Conservation (phyloP, 2,329 filamentous ascomycete genomes). For the Onygenales sp. region DNA sequence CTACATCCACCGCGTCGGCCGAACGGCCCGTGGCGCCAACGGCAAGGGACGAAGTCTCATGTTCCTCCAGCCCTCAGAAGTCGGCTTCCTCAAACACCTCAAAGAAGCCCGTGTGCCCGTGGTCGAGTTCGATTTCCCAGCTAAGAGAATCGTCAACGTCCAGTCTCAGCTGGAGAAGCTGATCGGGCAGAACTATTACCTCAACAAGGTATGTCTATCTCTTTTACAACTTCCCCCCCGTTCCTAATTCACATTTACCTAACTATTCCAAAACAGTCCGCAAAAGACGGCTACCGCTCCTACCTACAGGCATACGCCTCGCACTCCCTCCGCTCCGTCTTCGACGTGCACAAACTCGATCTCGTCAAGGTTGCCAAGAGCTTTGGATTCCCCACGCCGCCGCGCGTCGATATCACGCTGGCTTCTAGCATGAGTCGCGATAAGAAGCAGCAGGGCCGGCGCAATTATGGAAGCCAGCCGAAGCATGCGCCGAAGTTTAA, state of each 20-base stretch:
- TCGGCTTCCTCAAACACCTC: constrained; percentile 84
- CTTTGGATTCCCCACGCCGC: constrained; percentile 70
- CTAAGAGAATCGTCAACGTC: constrained; percentile 83
- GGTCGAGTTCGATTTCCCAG: constrained; percentile 90
- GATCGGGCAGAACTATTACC: constrained; percentile 90
- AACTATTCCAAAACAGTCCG: constrained; percentile 36
- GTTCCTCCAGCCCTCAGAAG: constrained; percentile 85
- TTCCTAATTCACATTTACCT: constrained; percentile 5
- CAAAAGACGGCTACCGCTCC: constrained; percentile 67
- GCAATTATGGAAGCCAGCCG: constrained; percentile 71
- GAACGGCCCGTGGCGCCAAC: constrained; percentile 77
- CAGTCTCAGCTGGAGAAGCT: constrained; percentile 89
- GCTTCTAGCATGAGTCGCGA: constrained; percentile 66
- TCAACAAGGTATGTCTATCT: constrained; percentile 60
- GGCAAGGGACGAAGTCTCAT: constrained; percentile 81
- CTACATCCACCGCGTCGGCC: constrained; percentile 93
- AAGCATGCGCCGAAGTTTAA: constrained; percentile 51
- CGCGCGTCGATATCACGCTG: constrained; percentile 68
- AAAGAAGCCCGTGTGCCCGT: constrained; percentile 88
- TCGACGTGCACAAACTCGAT: constrained; percentile 74
- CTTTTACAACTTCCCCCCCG: background rate
- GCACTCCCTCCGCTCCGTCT: constrained; percentile 72
- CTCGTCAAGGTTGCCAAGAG: constrained; percentile 75
- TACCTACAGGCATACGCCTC: constrained; percentile 94
- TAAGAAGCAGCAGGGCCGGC: constrained; percentile 58